phyloP scores from a whole-genome alignment of 208 protist genomes.

The Naegleria lovaniensis region DNA sequence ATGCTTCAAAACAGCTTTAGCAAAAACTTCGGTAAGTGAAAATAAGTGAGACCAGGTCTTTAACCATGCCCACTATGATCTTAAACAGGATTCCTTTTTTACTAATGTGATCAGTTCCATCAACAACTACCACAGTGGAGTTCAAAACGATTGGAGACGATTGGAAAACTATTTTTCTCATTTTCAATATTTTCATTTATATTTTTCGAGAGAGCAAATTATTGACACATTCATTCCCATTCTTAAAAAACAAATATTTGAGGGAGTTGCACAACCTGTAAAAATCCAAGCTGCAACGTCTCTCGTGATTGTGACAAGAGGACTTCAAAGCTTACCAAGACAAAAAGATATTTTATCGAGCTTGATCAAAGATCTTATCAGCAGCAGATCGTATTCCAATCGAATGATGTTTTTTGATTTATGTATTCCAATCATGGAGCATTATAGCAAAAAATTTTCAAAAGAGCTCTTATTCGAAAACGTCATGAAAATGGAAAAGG shows the following conservation, averaged over 20 bases:
- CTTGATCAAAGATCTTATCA: background rate
- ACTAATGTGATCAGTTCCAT: background rate
- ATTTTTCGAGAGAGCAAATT: background rate
- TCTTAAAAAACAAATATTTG: background rate
- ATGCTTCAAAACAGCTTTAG: background rate
- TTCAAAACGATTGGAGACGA: background rate
- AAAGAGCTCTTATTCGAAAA: background rate
- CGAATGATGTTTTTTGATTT: constrained; percentile 10
- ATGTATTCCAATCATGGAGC: background rate
- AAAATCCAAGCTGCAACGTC: background rate
- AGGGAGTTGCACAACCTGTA: background rate
- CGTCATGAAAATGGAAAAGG: background rate
- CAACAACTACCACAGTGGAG: background rate
- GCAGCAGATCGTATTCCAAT: background rate
- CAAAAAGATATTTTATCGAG: background rate
- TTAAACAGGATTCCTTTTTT: background rate
- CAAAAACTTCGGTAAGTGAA: too few relatives aligned
- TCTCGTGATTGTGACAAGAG: background rate
- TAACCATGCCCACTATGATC: too few relatives aligned
- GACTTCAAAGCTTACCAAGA: background rate
- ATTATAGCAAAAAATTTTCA: background rate
- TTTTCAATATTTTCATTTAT: background rate
- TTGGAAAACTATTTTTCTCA: background rate
- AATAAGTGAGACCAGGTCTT: too few relatives aligned
- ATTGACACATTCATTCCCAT: background rate